phyloP scores from a whole-genome alignment of 2,329 filamentous ascomycete genomes.

The Leptosphaerulina australis region DNA sequence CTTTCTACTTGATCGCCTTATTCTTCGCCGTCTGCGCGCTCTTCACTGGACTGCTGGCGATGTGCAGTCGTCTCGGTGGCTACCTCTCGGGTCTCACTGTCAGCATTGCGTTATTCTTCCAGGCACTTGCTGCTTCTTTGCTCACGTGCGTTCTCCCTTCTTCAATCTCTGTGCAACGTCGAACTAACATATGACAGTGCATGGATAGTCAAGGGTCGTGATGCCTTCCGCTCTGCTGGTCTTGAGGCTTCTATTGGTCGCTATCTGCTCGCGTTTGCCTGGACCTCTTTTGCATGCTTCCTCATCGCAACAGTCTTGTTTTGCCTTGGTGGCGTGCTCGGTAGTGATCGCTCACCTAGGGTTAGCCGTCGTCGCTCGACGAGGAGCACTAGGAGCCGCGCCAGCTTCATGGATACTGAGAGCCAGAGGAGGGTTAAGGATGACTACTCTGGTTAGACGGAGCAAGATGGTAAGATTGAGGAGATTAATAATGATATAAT shows the following conservation, averaged over 20 bases:
- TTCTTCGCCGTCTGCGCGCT: conserved; percentile 76
- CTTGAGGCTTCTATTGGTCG: conserved; percentile 66
- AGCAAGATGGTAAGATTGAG: neutral
- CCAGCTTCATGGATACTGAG: conserved; percentile 62
- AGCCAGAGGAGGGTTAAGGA: conserved; percentile 70
- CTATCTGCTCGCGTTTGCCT: conserved; percentile 78
- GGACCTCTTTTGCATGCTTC: conserved; percentile 71
- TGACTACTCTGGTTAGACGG: conserved; percentile 62
- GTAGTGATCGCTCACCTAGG: conserved; percentile 50
- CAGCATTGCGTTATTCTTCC: conserved; percentile 69
- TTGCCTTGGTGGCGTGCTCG: conserved; percentile 63
- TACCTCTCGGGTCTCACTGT: conserved; percentile 67
- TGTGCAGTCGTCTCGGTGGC: conserved; percentile 72
- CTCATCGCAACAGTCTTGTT: conserved; percentile 71
- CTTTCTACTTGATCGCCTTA: conserved; percentile 83
- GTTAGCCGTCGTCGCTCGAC: conserved; percentile 57
- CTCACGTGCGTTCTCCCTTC: conserved; percentile 69
- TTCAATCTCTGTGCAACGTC: neutral
- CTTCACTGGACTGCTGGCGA: conserved; percentile 70
- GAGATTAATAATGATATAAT: conserved; percentile 2
- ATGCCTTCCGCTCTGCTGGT: conserved; percentile 64
- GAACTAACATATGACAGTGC: conserved; percentile 53
- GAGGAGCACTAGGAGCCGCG: conserved; percentile 50
- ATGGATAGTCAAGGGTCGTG: conserved; percentile 72
- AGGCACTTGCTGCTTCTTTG: conserved; percentile 68